Evolutionary conservation across 805 yeast genomes (phyloP), one percentile per base, ranked within the genome.

Genomic region (Schwanniomyces occidentalis): DNA sequence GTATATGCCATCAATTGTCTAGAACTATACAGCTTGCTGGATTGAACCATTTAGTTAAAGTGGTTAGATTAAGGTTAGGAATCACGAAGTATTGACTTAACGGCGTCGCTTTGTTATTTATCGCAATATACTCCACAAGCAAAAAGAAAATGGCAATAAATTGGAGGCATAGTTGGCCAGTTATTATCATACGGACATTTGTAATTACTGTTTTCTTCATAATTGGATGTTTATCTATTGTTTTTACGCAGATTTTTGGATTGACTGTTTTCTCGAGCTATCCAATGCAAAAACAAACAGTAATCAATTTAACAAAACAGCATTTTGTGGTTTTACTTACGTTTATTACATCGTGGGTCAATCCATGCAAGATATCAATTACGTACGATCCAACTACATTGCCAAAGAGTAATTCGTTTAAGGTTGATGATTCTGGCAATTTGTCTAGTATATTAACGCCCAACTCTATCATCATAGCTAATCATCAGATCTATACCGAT

Each of bases 401-500:
- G 10, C 47, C 55, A 14, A 27, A 31, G n/a, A 32, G 39, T n/a
- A 37, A 45, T 17, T 25, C 35, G 13, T 52, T 55, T 68, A 18
- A 61, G 63, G 37, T 58, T 42, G 31, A 64, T 58, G 8, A 49
- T 40, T 49, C 35, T 8, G 56, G 54, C n/a, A 44, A 49, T 27
- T 35, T 49, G 30, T 51, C 44, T 13, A 50, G 49, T 15, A 38
- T 46, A 8, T 49, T 82, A 27, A 56, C 67, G 6, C 75, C 75
- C 14, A 72, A 79, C 24, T 71, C 85, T 0, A 72, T 91, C 2
- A 56, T 83, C 29, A 81, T 90, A 22, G 78, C 93, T n/a, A 91
- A 91, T 54, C 98, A 91, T 59, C 97, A 90, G 62, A 82, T 91
- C 16, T 91, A 91, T 56, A 80, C 91, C 3, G 99, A 91, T 56